A percentile compares a stretch with the other conserved stretches of the same genome.
These are phyloP conservation scores for Saturnispora dispora DNA, from an alignment of 805 yeast genomes.

Conservation along the genomic window DNA sequence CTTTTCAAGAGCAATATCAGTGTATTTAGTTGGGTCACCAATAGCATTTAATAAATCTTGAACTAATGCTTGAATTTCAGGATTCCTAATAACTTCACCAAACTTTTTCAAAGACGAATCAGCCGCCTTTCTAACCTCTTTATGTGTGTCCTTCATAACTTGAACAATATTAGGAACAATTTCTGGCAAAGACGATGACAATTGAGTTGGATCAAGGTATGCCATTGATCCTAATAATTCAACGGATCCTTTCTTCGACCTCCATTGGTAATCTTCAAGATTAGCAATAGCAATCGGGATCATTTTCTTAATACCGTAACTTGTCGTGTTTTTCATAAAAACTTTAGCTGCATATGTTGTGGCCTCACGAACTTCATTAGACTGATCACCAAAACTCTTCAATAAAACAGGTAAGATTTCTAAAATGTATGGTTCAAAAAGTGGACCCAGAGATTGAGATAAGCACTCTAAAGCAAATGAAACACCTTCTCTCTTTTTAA, in stretches of 20 bases:
- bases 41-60: constrained; percentile 84
- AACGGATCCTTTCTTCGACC: constrained; percentile 94
- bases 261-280: constrained; percentile 86
- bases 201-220: constrained; percentile 86
- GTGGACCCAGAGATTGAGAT: constrained; percentile 63
- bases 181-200: constrained; percentile 77
- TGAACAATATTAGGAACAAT: constrained; percentile 96
- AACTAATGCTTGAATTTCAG: constrained; percentile 89
- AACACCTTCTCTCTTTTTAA: constrained; percentile 75
- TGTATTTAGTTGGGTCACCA: constrained; percentile 88
- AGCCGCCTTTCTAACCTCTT: constrained; percentile 94
- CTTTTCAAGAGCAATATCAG: constrained; percentile 80
- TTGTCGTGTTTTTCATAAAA: constrained; percentile 85
- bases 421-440: constrained; percentile 89
- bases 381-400: constrained; percentile 74
- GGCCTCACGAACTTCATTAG: constrained; percentile 80
- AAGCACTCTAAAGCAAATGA: constrained; percentile 79
- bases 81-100: constrained; percentile 95
- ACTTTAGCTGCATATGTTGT: constrained; percentile 79
- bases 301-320: constrained; percentile 82
- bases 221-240: constrained; percentile 98
- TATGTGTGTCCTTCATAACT: constrained; percentile 88
- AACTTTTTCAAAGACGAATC: constrained; percentile 80
- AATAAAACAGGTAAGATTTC: constrained; percentile 78
- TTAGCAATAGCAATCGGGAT: constrained; percentile 86